phyloP scores from a whole-genome alignment of 805 yeast species.

The Starmerella bombi region DNA sequence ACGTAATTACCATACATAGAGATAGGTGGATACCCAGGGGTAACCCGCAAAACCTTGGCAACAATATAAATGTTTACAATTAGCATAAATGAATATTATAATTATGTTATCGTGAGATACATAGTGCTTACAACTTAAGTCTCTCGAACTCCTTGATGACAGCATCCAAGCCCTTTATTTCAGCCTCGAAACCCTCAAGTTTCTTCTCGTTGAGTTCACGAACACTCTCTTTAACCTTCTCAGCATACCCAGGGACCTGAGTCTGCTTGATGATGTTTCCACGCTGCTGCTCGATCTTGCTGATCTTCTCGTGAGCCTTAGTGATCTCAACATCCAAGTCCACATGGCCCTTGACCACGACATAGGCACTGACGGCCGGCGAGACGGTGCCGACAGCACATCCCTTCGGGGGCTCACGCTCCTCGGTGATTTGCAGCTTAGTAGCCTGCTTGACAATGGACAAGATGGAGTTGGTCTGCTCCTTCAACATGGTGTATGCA shows the following conservation, averaged over 20 bases:
- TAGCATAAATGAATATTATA: no score
- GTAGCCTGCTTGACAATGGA: slow-evolving; percentile 86
- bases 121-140: slow-evolving; percentile 14
- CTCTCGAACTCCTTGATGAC: slow-evolving; percentile 70
- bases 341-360: slow-evolving; percentile 86
- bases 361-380: slow-evolving; percentile 72
- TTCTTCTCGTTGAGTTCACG: slow-evolving; percentile 60
- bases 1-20: no score
- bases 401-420: slow-evolving; percentile 64
- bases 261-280: slow-evolving; percentile 58
- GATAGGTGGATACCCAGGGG: no score
- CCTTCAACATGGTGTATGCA: slow-evolving; percentile 40
- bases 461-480: slow-evolving; percentile 75
- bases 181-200: slow-evolving; percentile 63
- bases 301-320: slow-evolving; percentile 68
- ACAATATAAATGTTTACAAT: no score
- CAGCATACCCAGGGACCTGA: slow-evolving; percentile 59
- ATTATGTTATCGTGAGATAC: no score
- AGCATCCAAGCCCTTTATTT: slow-evolving; percentile 76
- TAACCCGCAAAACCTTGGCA: no score
- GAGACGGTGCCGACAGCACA: slow-evolving; percentile 75
- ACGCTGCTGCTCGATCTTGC: slow-evolving; percentile 46
- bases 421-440: slow-evolving; percentile 50
- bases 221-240: slow-evolving; percentile 73
- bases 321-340: slow-evolving; percentile 82